Evolutionary conservation across 805 yeast species (phyloP).

Genomic region (Suhomyces sp.): DNA sequence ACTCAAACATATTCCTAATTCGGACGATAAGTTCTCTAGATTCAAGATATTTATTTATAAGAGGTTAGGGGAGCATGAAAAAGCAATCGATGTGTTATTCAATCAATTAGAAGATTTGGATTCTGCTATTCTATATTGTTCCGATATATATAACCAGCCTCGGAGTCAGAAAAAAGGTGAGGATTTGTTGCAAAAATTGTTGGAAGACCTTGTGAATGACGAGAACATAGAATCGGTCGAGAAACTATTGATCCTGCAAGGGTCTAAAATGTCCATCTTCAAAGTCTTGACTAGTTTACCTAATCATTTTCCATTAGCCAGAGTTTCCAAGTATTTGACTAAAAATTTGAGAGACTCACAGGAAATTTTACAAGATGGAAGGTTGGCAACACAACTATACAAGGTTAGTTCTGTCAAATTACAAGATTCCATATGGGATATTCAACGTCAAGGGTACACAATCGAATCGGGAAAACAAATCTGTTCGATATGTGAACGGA

Average conservation of each 20-base stretch:
- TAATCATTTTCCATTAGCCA: conserved; percentile 41
- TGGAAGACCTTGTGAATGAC: conserved; percentile 47
- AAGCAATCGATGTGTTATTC: conserved; percentile 60
- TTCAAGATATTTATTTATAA: conserved; percentile 58
- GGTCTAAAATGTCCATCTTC: conserved; percentile 45
- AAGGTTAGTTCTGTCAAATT: conserved; percentile 52
- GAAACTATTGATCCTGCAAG: conserved; percentile 41
- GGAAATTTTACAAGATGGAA: conserved; percentile 35
- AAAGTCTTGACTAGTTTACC: conserved; percentile 54
- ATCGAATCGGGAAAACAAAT: conserved; percentile 38
- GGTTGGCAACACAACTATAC: conserved; percentile 46
- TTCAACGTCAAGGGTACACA: conserved; percentile 33
- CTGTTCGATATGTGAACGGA: conserved; percentile 61
- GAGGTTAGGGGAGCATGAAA: conserved; percentile 57
- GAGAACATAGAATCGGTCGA: conserved; percentile 36
- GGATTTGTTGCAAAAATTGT: conserved; percentile 45
- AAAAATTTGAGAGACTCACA: conserved; percentile 42
- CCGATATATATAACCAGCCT: conserved; percentile 38
- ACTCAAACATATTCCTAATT: conserved; percentile 30
- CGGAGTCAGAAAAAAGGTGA: conserved; percentile 39
- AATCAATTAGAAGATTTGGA: conserved; percentile 53
- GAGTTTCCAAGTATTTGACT: conserved; percentile 43
- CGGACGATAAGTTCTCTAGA: conserved; percentile 33
- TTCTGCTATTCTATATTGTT: conserved; percentile 62
- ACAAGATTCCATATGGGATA: conserved; percentile 40